Percentiles rank a stretch among this genome's conserved stretches.
phyloP scores from a whole-genome alignment of 2,329 filamentous ascomycete species.

The Colletotrichum sp. region DNA sequence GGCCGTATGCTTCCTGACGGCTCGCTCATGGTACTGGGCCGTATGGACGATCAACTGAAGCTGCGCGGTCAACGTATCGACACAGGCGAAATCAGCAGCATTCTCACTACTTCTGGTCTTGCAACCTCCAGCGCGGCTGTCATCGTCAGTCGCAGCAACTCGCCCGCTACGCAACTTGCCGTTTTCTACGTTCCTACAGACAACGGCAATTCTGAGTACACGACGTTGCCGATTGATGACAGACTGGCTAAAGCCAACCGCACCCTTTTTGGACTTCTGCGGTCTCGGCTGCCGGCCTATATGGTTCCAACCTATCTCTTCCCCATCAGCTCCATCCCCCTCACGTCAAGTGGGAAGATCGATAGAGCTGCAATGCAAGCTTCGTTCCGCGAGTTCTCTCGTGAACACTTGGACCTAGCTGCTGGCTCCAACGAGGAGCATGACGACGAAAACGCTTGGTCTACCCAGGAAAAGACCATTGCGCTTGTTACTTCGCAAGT shows the following conservation, averaged over 20 bases:
- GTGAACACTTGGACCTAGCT: slow-evolving; percentile 45
- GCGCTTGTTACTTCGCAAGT: slow-evolving; percentile 57
- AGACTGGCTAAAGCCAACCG: slow-evolving; percentile 38
- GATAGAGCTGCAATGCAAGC: slow-evolving; percentile 61
- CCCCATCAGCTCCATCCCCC: slow-evolving; percentile 71
- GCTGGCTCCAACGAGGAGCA: slow-evolving; percentile 33
- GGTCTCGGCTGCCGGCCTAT: slow-evolving; percentile 68
- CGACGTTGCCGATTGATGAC: slow-evolving; percentile 40
- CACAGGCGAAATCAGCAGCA: slow-evolving; percentile 74
- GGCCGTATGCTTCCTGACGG: slow-evolving; percentile 81
- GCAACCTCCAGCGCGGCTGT: slow-evolving; percentile 70
- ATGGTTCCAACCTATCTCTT: slow-evolving; percentile 81
- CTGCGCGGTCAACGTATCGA: slow-evolving; percentile 82
- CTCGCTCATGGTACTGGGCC: slow-evolving; percentile 73
- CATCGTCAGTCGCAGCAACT: slow-evolving; percentile 49
- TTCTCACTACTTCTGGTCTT: slow-evolving; percentile 54
- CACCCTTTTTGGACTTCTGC: slow-evolving; percentile 59
- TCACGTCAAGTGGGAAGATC: slow-evolving; percentile 77
- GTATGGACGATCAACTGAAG: slow-evolving; percentile 82
- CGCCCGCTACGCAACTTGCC: slow-evolving; percentile 59
- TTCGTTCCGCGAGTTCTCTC: slow-evolving; percentile 50
- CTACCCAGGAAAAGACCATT: slow-evolving; percentile 59
- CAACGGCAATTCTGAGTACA: background rate
- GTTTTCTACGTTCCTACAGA: slow-evolving; percentile 68
- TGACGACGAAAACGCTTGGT: slow-evolving; percentile 46